Evolutionary conservation across 257 asterid species (phyloP), one percentile per base, ranked within the genome.

Genomic region (Linaria vulgaris): DNA sequence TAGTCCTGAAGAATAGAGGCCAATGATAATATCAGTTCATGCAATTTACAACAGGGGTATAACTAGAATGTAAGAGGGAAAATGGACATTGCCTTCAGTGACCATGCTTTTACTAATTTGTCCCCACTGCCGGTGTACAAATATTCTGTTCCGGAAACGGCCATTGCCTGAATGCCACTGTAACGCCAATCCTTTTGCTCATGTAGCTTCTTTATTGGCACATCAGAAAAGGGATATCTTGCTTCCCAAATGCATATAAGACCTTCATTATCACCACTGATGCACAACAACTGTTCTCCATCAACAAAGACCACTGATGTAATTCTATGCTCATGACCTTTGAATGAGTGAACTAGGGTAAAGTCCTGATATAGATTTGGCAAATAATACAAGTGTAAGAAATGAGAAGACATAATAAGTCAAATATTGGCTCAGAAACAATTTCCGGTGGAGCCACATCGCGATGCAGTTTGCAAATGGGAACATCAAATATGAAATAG

Each of bases 171-270:
- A 60, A 89, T 92, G 66, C 97, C 99, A 73, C 97, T 89, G 56
- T 80, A 92, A 58, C 97, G 96, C 97, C 97, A 92, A 80, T 89
- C 99, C 72, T 89, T 88, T 64, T 81, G 68, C 80, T 92, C 99
- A 17, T 67, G 49, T 64, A 92, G 50, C 57, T 80, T 87, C 71
- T 64, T 74, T 37, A 74, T 13, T 22, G 97, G 97, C 51, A 53
- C 71, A 46, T 72, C 66, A 43, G 70, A 64, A 48, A 89, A 76
- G 59, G 99, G 99, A 72, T 65, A 37, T 54, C 53, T 69, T 23
- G 87, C 96, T 27, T 66, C 69, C 97, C 97, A 92, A 74, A 92
- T 82, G 85, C 89, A 92, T 72, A 92, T 79, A 53, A 70, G 82
- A 17, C 96, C 91, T 57, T 87, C 92, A 56, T 71, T 83, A 69